These are phyloP conservation scores for Brassica rapa DNA, from an alignment of 345 rosid species.

Conservation along the genomic window DNA sequence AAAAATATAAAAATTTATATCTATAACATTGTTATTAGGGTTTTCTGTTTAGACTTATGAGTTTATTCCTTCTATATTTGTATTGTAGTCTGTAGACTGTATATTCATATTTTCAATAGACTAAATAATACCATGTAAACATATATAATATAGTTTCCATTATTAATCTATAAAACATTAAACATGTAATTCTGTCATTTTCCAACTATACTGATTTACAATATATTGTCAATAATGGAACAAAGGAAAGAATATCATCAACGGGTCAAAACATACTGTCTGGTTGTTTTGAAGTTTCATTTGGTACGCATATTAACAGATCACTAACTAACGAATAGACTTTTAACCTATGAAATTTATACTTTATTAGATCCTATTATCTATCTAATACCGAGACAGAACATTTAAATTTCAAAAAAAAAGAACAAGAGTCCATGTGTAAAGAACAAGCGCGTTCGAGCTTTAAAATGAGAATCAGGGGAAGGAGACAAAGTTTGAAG, in stretches of 20 bases:
- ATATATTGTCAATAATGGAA: not conserved
- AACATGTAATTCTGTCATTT: not conserved
- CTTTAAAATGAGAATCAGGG: conserved; percentile 1
- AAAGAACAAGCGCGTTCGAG: conserved; percentile 24
- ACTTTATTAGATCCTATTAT: not conserved
- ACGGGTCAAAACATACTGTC: not conserved
- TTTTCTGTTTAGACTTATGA: not conserved
- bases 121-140: not conserved
- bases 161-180: not conserved
- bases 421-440: not conserved
- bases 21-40: not conserved
- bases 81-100: not conserved
- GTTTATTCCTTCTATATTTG: not conserved
- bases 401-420: not conserved
- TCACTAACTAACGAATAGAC: not conserved
- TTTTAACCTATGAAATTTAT: not conserved
- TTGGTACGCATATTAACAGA: not conserved
- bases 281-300: conserved; percentile 2
- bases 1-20: not conserved
- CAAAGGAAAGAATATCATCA: not conserved
- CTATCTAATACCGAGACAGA: not conserved
- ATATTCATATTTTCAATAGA: not conserved
- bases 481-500: conserved; percentile 22
- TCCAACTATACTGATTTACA: not conserved
- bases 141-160: not conserved